A percentile compares a stretch with the other conserved stretches of the same genome.
Evolutionary conservation across 192 early-diverging fungal species (phyloP).

Genomic region (Backusella parvicylindrica): DNA sequence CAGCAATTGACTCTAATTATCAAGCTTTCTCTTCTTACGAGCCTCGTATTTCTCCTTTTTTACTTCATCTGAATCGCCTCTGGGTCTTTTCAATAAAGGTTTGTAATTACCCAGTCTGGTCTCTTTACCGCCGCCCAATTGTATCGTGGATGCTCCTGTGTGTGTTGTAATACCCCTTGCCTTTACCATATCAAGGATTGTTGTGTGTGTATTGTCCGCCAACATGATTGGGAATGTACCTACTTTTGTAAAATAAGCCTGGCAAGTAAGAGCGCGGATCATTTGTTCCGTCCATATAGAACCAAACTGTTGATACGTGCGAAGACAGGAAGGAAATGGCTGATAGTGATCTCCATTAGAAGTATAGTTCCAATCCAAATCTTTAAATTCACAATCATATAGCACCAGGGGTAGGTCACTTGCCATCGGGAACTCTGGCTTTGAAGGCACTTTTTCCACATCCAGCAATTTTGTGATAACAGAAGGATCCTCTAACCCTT

Average conservation of each 20-base stretch:
- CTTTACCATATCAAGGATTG: not conserved
- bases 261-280: constrained; percentile 44
- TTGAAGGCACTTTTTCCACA: constrained; percentile 54
- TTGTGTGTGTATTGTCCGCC: not conserved
- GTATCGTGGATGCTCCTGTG: constrained; percentile 11
- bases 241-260: constrained; percentile 27
- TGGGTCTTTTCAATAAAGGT: constrained; percentile 18
- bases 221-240: constrained; percentile 4
- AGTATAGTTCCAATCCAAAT: constrained; percentile 58
- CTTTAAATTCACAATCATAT: constrained; percentile 78
- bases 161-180: not conserved
- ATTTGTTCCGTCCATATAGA: constrained; percentile 49
- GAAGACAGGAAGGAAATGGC: constrained; percentile 26
- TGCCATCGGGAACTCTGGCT: constrained; percentile 93
- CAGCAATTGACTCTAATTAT: not conserved
- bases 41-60: constrained; percentile 34
- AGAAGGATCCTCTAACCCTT: constrained; percentile 68
- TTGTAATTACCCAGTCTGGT: constrained; percentile 16
- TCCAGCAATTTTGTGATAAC: constrained; percentile 72
- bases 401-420: constrained; percentile 85
- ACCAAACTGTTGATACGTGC: constrained; percentile 43
- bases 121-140: constrained; percentile 29
- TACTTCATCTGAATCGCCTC: constrained; percentile 33
- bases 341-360: constrained; percentile 24
- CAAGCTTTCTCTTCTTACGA: constrained; percentile 16